Conservation (phyloP, 306 rosid species). For the Begonia fuchsioides region DNA sequence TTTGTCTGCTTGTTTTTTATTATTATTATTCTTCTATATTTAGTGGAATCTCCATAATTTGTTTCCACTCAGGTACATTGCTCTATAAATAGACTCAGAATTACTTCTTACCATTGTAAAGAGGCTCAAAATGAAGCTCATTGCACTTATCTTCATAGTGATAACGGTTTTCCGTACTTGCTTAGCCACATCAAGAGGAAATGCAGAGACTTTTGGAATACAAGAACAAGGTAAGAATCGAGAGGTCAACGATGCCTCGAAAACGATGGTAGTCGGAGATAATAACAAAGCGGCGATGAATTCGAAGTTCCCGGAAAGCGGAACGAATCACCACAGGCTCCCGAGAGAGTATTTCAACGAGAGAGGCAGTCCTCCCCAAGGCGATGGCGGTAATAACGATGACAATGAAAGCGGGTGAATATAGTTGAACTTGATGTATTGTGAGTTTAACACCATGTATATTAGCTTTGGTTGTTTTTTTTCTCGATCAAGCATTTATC, state of each 20-base stretch:
- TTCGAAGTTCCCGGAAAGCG: constrained; percentile 11
- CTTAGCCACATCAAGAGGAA: constrained; percentile 22
- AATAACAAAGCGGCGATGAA: constrained; percentile 14
- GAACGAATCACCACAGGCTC: constrained; percentile 24
- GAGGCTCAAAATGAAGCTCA: constrained; percentile 25
- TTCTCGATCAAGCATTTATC: not conserved
- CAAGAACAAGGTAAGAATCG: constrained; percentile 28
- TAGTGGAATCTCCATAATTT: not conserved
- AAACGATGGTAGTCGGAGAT: constrained; percentile 15
- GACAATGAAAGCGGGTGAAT: constrained; percentile 13
- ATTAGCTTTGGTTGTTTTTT: not conserved
- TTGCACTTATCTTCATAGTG: constrained; percentile 17
- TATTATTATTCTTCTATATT: not conserved
- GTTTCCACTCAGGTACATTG: not conserved
- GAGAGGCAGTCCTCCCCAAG: constrained; percentile 18
- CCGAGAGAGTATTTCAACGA: constrained; percentile 25
- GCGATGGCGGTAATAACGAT: constrained; percentile 12
- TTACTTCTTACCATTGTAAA: not conserved
- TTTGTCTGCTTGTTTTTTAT: not conserved
- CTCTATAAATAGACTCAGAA: constrained; percentile 3
- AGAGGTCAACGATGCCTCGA: constrained; percentile 13
- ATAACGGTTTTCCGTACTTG: constrained; percentile 14
- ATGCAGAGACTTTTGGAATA: constrained; percentile 19
- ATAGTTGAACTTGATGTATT: not conserved
- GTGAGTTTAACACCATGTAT: not conserved